Evolutionary conservation across 78 protist species (phyloP), one percentile per base, ranked within the genome.

Genomic region (Anaeramoeba flamelloides): DNA sequence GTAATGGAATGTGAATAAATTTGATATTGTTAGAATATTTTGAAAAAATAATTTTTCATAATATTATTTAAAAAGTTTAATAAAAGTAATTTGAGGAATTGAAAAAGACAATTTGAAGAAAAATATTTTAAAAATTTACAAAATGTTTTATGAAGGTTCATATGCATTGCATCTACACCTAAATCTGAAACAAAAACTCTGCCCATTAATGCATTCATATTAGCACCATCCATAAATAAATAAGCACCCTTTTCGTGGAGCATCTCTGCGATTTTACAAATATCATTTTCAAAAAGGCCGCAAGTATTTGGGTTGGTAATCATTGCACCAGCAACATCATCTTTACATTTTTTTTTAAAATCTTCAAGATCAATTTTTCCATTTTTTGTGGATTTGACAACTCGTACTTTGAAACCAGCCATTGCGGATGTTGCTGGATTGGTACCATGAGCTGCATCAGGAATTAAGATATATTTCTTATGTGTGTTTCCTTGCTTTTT

Each of bases 151-250:
- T 82, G 85, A 32, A 82, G 1, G 79, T 82, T 82, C 77, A 82
- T 30, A 40, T 82, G 85, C 80, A 82, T 75, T 8, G 79, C 85
- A 12, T 82, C 85, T 34, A 41, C 80, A 32, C 85, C 85, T 1
- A 82, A 69, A 30, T 76, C 78, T n/a, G 36, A 1, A 2, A n/a
- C 31, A 0, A 38, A 31, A 38, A 41, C 77, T 31, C 83, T 40
- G 0, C 79, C 85, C 40, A 82, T 26, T 75, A 82, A 1, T 39
- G 85, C 85, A 75, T 76, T 82, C 34, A 82, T 38, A 40, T 82
- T 75, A 33, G 80, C 85, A 4, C 79, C 85, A n/a, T 82, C 85
- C 85, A 82, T 82, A 40, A 78, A 82, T 38, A 82, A 41, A 40
- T 82, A 82, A 33, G 64, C 85, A 34, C 85, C 84, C 75, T 1